Evolutionary conservation across 345 rosid species (phyloP).

Genomic region (Rhizophora apiculata): DNA sequence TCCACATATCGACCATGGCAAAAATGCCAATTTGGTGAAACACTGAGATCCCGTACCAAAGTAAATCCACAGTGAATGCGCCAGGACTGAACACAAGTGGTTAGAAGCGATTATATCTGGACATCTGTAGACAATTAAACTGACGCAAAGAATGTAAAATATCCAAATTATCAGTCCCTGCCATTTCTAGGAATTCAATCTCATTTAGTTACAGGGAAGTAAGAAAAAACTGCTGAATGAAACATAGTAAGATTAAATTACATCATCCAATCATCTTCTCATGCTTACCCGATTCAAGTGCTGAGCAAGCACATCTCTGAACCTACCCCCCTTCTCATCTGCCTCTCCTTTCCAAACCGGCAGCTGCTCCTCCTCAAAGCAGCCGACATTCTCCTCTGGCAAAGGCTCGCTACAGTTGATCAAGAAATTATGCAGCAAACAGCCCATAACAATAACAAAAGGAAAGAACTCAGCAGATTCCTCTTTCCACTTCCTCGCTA

Average conservation of each 20-base stretch:
- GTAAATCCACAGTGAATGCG: no score
- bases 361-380: constrained; percentile 30
- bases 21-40: no score
- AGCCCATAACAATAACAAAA: constrained; percentile 53
- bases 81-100: no score
- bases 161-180: no score
- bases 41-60: no score
- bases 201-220: neutral
- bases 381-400: constrained; percentile 29
- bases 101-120: no score
- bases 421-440: constrained; percentile 74
- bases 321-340: constrained; percentile 35
- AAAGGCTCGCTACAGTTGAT: constrained; percentile 43
- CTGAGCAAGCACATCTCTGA: constrained; percentile 60
- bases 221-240: neutral
- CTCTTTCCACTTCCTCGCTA: constrained; percentile 60
- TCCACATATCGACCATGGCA: no score
- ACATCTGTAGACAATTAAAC: no score
- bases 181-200: neutral
- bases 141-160: no score
- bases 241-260: neutral
- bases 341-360: constrained; percentile 43
- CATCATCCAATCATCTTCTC: constrained; percentile 28
- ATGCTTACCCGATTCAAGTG: constrained; percentile 46
- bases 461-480: constrained; percentile 56